Evolutionary conservation across 179 eudicot genomes (phyloP).

Genomic region (Drosera spatulata): DNA sequence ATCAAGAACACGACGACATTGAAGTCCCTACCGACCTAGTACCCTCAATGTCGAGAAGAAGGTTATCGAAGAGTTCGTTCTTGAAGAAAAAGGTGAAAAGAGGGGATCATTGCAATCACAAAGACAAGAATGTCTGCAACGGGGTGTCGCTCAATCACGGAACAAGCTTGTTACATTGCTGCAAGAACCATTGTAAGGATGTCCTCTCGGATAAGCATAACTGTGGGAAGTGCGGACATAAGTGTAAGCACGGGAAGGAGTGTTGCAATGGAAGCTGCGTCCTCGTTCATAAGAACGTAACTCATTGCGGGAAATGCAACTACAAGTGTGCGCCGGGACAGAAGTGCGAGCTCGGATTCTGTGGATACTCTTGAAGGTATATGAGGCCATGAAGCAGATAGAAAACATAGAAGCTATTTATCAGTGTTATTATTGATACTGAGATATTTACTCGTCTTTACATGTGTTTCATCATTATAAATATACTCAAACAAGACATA

Average conservation of each 20-base stretch:
- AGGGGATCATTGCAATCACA: slow-evolving; percentile 2
- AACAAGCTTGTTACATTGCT: slow-evolving; percentile 3
- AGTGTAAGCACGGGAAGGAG: slow-evolving; percentile 2
- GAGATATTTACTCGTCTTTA: too few relatives aligned
- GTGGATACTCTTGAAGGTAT: slow-evolving; percentile 24
- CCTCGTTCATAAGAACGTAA: slow-evolving; percentile 1
- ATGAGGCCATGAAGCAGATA: too few relatives aligned
- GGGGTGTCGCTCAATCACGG: background rate
- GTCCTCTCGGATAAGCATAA: slow-evolving; percentile 4
- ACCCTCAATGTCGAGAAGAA: background rate
- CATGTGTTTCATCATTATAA: too few relatives aligned
- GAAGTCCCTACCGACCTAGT: background rate
- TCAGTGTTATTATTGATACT: too few relatives aligned
- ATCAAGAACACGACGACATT: background rate
- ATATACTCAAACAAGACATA: too few relatives aligned
- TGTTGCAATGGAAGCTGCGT: slow-evolving; percentile 22
- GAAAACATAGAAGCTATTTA: too few relatives aligned
- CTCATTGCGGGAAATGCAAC: slow-evolving; percentile 25
- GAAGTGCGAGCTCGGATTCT: slow-evolving; percentile 19
- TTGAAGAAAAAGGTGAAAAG: background rate
- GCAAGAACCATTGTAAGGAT: slow-evolving; percentile 6
- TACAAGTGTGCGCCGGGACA: slow-evolving; percentile 12
- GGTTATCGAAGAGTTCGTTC: background rate
- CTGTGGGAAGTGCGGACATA: slow-evolving; percentile 6
- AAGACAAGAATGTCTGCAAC: background rate